These are phyloP conservation scores for Candida insectorum DNA, from an alignment of 805 yeast species.

Conservation along the genomic window DNA sequence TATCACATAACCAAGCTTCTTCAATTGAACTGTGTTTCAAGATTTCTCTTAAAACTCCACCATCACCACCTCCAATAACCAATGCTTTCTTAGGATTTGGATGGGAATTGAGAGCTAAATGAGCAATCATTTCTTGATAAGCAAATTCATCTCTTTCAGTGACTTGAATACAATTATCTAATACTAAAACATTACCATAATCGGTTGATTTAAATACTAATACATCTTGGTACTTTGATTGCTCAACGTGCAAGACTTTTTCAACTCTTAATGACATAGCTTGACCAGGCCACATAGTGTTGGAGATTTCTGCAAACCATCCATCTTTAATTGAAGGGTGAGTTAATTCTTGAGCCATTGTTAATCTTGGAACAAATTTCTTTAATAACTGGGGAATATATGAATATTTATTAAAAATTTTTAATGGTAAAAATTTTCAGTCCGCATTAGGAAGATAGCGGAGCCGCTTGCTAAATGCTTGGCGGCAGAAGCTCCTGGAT, in stretches of 20 bases:
- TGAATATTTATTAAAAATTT: too few species aligned
- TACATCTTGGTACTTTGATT: constrained; percentile 90
- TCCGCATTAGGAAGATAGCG: too few species aligned
- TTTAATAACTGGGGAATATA: too few species aligned
- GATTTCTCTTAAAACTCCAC: constrained; percentile 94
- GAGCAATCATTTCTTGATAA: constrained; percentile 98
- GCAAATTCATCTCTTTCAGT: constrained; percentile 97
- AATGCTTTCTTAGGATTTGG: constrained; percentile 91
- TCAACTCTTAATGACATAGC: constrained; percentile 91
- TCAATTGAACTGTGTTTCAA: constrained; percentile 86
- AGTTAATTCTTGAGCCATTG: constrained; percentile 37
- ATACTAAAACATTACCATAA: constrained; percentile 92
- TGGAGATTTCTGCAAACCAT: constrained; percentile 94
- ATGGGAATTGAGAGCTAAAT: constrained; percentile 87
- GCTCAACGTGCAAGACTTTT: constrained; percentile 77
- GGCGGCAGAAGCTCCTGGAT: too few species aligned
- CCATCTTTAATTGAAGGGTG: constrained; percentile 73
- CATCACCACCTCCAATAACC: constrained; percentile 98
- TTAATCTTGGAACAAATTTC: neutral
- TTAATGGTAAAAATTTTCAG: too few species aligned
- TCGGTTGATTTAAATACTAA: constrained; percentile 88
- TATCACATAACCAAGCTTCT: constrained; percentile 89
- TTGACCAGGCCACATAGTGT: constrained; percentile 99
- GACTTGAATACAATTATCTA: constrained; percentile 93
- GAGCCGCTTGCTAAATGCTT: too few species aligned